A percentile compares a stretch with the other conserved stretches of the same genome.
phyloP scores from a whole-genome alignment of 768 basidiomycete species.

The Kondoa malvinella region DNA sequence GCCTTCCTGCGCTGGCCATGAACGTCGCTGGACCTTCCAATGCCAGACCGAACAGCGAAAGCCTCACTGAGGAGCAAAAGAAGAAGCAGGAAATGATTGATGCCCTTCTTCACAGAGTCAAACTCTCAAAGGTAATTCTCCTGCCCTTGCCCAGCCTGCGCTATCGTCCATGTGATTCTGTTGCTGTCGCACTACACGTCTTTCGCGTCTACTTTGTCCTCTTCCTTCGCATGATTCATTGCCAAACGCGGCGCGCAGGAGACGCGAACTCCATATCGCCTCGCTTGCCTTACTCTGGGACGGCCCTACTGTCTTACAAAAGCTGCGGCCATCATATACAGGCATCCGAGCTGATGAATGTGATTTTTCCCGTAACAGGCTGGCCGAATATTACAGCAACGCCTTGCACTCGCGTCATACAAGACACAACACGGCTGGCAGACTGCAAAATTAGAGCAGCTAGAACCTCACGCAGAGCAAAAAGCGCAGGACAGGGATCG shows the following conservation, averaged over 20 bases:
- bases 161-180: background rate
- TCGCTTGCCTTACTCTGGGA: too few species aligned
- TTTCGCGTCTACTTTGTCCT: too few species aligned
- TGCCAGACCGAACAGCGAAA: too few species aligned
- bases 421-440: slow-evolving; percentile 23
- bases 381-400: slow-evolving; percentile 21
- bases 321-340: too few species aligned
- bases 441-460: slow-evolving; percentile 18
- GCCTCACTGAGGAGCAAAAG: background rate
- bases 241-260: too few species aligned
- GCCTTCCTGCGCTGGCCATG: too few species aligned
- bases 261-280: too few species aligned
- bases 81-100: background rate
- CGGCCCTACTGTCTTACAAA: too few species aligned
- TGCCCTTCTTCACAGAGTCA: background rate
- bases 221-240: too few species aligned
- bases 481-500: background rate
- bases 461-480: slow-evolving; percentile 21
- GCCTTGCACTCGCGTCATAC: slow-evolving; percentile 23
- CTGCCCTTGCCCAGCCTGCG: background rate
- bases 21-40: too few species aligned
- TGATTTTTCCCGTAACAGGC: slow-evolving; percentile 13
- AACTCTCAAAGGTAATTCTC: background rate
- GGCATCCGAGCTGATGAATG: background rate
- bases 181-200: background rate